Percentiles rank a stretch among this genome's conserved stretches.
These are phyloP conservation scores for Paspalum notatum DNA, from an alignment of 176 grass and related monocot species.

Conservation along the genomic window DNA sequence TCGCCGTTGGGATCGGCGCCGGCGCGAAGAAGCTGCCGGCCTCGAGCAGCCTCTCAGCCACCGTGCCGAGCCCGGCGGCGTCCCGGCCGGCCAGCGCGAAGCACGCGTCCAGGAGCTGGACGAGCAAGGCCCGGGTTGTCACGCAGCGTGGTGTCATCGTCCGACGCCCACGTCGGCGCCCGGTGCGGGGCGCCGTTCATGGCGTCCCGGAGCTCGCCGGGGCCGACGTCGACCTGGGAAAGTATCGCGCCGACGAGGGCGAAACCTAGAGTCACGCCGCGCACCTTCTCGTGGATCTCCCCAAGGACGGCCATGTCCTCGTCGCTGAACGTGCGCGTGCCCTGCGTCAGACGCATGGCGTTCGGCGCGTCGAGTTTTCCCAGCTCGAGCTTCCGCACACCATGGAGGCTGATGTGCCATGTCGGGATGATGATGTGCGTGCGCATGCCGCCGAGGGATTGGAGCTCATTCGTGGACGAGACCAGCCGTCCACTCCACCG, in stretches of 20 bases:
- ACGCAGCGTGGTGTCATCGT: conserved; percentile 34
- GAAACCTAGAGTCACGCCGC: conserved; percentile 43
- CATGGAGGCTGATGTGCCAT: conserved; percentile 35
- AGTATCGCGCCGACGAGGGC: conserved; percentile 47
- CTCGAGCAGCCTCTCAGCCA: conserved; percentile 42
- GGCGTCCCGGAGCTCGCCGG: conserved; percentile 27
- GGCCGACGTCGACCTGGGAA: conserved; percentile 32
- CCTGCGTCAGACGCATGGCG: conserved; percentile 59
- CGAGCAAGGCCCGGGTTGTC: conserved; percentile 43
- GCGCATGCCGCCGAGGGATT: conserved; percentile 23
- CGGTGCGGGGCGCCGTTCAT: conserved; percentile 33
- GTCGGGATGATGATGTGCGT: conserved; percentile 59
- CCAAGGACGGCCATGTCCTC: conserved; percentile 24
- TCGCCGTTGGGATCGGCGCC: conserved; percentile 42
- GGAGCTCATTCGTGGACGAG: conserved; percentile 39
- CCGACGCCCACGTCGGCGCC: conserved; percentile 21
- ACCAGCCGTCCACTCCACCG: conserved; percentile 54
- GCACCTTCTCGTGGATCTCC: conserved; percentile 45
- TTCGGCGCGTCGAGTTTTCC: conserved; percentile 26
- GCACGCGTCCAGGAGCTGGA: conserved; percentile 52
- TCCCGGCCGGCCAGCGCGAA: conserved; percentile 42
- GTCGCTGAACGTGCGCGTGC: not conserved
- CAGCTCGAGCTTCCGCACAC: conserved; percentile 37
- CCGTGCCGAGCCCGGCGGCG: not conserved
- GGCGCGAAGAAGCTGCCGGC: conserved; percentile 56